Evolutionary conservation across 73 alveolate genomes (phyloP), one percentile per base, ranked within the genome.

Genomic region (Paramecium octaurelia): DNA sequence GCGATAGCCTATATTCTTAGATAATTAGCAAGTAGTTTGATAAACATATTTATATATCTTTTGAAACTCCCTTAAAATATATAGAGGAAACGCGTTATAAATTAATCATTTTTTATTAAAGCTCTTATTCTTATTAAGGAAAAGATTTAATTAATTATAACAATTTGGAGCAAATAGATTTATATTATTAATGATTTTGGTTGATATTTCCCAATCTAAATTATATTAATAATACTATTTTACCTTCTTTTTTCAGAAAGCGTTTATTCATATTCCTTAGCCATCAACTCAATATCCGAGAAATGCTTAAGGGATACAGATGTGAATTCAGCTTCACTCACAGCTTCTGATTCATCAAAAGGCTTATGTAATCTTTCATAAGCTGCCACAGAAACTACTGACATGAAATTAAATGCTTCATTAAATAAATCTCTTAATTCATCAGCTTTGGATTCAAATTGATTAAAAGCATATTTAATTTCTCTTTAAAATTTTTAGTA

Each of bases 341-440:
- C 36, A 4, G n/a, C 20, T 64, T 64, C 84, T 35, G 40, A 31
- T 10, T 73, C 87, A 36, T 36, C 59, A 34, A 73, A 73, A n/a
- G 60, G 21, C 20, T 38, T 36, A 29, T 31, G 46, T 36, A 21
- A 40, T 73, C 59, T 73, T n/a, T 73, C 87, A 35, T 73, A 40
- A 4, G 59, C 59, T 12, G 59, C 87, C 16, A 73, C 59, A 0
- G 60, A 73, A 36, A 73, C 34, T 10, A 73, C 87, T 35, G 57
- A 73, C 87, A 73, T 73, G 35, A 73, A 73, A n/a, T 73, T 73
- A 73, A n/a, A 73, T 36, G 87, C 87, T 21, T 73, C 87, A 73
- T 73, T 73, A 73, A 36, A 73, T 8, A 73, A 12, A 73, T 73
- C 87, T 73, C 59, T 31, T 43, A 73, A 73, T 73, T 73, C 87